Conservation (phyloP, 306 rosid species). For the Castanopsis chinensis region DNA sequence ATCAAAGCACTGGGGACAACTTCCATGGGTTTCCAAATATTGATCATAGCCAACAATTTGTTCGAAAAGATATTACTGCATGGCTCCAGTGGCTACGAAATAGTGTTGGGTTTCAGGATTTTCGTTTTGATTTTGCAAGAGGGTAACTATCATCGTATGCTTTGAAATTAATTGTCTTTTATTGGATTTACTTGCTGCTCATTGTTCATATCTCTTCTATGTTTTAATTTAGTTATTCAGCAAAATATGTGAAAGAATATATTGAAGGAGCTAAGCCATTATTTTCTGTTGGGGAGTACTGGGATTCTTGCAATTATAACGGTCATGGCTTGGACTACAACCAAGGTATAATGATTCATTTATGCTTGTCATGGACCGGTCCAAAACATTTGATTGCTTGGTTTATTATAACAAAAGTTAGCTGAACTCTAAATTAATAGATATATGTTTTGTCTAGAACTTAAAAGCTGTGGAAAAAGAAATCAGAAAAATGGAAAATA, state of each 20-base stretch:
- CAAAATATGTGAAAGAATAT: conserved; percentile 83
- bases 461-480: background rate
- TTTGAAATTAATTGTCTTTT: background rate
- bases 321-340: conserved; percentile 69
- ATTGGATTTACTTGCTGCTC: conserved; percentile 1
- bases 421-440: background rate
- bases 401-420: background rate
- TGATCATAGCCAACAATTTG: conserved; percentile 83
- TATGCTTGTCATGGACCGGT: background rate
- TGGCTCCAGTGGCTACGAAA: conserved; percentile 79
- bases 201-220: conserved; percentile 13
- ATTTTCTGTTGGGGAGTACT: conserved; percentile 81
- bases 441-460: background rate
- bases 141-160: conserved; percentile 50
- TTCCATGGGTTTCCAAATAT: conserved; percentile 88
- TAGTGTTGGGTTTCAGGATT: conserved; percentile 79
- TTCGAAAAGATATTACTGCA: conserved; percentile 71
- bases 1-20: conserved; percentile 64
- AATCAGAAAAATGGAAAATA: background rate
- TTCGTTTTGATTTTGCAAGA: conserved; percentile 85
- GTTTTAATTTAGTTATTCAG: conserved; percentile 51
- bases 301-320: conserved; percentile 87
- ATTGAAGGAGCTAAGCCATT: conserved; percentile 81
- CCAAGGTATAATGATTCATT: conserved; percentile 56
- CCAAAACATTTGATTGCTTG: background rate